A percentile compares a stretch with the other conserved stretches of the same genome.
These are phyloP conservation scores for Auricularia cornea DNA, from an alignment of 768 basidiomycete species.

Conservation along the genomic window DNA sequence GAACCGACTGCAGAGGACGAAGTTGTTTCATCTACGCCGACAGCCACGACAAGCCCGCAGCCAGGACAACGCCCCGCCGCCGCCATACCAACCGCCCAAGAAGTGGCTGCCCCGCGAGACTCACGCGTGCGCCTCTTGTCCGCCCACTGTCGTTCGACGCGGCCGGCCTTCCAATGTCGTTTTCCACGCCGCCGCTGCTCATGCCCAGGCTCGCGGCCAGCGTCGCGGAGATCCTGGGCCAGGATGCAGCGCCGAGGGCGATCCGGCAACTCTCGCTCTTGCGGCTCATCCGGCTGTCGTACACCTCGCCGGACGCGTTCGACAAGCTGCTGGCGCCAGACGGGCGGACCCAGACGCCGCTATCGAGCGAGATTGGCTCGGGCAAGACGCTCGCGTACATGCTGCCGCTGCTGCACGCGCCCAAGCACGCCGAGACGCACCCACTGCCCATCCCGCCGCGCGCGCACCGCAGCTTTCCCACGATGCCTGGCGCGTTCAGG, in stretches of 20 bases:
- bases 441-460: neutral
- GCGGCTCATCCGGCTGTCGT: slow-evolving; percentile 38
- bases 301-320: neutral
- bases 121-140: neutral
- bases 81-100: too few relatives aligned
- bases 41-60: too few relatives aligned
- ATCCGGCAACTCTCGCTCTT: slow-evolving; percentile 73
- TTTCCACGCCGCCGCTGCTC: slow-evolving; percentile 63
- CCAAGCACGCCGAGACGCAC: slow-evolving; percentile 57
- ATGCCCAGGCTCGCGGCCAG: slow-evolving; percentile 54
- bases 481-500: slow-evolving; percentile 72
- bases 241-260: slow-evolving; percentile 51
- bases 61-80: too few relatives aligned
- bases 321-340: neutral
- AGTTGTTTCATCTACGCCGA: too few relatives aligned
- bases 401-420: slow-evolving; percentile 70
- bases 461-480: slow-evolving; percentile 19
- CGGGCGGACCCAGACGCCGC: slow-evolving; percentile 38
- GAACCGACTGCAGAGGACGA: too few relatives aligned
- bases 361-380: slow-evolving; percentile 86
- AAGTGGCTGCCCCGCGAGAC: neutral
- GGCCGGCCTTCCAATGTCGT: slow-evolving; percentile 19
- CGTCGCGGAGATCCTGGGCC: slow-evolving; percentile 50
- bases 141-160: neutral
- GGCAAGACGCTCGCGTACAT: too few relatives aligned